A percentile compares a stretch with the other conserved stretches of the same genome.
Evolutionary conservation across 345 rosid genomes (phyloP).

Genomic region (Populus nigra): DNA sequence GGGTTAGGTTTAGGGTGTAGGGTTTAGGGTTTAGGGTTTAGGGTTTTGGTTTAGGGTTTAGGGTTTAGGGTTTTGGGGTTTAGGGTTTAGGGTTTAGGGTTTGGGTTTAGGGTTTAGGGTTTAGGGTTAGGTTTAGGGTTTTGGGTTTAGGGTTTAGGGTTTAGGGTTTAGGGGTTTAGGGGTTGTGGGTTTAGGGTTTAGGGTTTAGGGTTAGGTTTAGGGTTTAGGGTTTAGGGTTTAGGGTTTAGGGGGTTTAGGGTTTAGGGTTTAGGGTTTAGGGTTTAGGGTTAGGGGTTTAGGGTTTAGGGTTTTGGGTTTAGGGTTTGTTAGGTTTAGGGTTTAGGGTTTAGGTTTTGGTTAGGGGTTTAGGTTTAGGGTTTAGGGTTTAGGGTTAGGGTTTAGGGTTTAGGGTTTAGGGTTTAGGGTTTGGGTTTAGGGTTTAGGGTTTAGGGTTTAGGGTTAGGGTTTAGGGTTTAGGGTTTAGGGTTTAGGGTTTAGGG

Average conservation of each 20-base stretch:
- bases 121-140: not conserved
- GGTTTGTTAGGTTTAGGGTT: not conserved
- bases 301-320: conserved; percentile 9
- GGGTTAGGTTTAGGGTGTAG: not conserved
- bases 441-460: too few species aligned
- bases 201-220: conserved; percentile 14
- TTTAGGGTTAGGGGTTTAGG: conserved; percentile 28
- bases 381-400: too few species aligned
- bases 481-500: too few species aligned
- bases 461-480: too few species aligned
- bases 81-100: conserved; percentile 20
- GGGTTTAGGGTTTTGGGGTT: conserved; percentile 14
- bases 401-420: too few species aligned
- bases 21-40: conserved; percentile 7
- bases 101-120: conserved; percentile 16
- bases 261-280: conserved; percentile 21
- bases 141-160: conserved; percentile 6
- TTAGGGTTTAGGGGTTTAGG: conserved; percentile 15
- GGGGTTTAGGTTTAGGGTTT: not conserved
- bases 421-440: too few species aligned
- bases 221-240: conserved; percentile 12
- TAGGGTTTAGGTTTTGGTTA: too few species aligned
- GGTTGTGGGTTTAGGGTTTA: conserved; percentile 8
- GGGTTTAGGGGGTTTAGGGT: conserved; percentile 12
- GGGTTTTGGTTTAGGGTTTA: conserved; percentile 7